A percentile compares a stretch with the other conserved stretches of the same genome.
Conservation (phyloP, 108 stramenopile species). For the Chaetoceros tenuissimus region DNA sequence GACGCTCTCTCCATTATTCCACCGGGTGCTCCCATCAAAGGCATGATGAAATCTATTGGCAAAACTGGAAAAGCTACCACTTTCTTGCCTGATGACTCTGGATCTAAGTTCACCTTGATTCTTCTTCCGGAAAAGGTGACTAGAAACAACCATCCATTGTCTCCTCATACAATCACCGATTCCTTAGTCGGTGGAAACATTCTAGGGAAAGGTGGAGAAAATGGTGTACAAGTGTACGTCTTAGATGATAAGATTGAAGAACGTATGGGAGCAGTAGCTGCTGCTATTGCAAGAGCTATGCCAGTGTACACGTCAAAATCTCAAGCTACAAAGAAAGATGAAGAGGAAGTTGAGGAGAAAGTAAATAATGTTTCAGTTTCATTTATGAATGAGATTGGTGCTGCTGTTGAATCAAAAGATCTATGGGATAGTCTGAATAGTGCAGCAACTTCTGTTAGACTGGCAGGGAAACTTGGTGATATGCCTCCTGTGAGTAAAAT, state of each 20-base stretch:
- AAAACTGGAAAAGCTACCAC: constrained; percentile 6
- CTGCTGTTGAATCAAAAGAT: constrained; percentile 2
- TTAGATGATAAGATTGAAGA: constrained; percentile 18
- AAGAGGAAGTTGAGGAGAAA: constrained; percentile 2
- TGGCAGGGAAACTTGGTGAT: constrained; percentile 67
- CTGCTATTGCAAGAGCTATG: constrained; percentile 52
- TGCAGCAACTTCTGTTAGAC: constrained; percentile 41
- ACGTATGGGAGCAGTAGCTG: constrained; percentile 17
- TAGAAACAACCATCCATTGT: constrained; percentile 60
- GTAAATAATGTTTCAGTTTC: constrained; percentile 14
- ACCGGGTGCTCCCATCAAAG: neutral
- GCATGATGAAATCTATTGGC: constrained; percentile 3
- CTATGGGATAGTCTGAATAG: constrained; percentile 12
- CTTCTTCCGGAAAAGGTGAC: constrained; percentile 30
- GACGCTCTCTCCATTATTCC: neutral
- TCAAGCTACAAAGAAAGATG: neutral
- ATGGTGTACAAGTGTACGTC: constrained; percentile 8
- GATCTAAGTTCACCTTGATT: constrained; percentile 13
- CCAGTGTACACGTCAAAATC: constrained; percentile 54
- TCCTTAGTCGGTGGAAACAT: constrained; percentile 13
- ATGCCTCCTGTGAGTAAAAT: no score
- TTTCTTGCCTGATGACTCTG: constrained; percentile 4
- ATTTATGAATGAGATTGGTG: constrained; percentile 17
- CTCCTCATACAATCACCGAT: constrained; percentile 52
- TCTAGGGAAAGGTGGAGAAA: constrained; percentile 2